These are phyloP conservation scores for Nothophoma quercina DNA, from an alignment of 2,329 filamentous ascomycete species.

Conservation along the genomic window DNA sequence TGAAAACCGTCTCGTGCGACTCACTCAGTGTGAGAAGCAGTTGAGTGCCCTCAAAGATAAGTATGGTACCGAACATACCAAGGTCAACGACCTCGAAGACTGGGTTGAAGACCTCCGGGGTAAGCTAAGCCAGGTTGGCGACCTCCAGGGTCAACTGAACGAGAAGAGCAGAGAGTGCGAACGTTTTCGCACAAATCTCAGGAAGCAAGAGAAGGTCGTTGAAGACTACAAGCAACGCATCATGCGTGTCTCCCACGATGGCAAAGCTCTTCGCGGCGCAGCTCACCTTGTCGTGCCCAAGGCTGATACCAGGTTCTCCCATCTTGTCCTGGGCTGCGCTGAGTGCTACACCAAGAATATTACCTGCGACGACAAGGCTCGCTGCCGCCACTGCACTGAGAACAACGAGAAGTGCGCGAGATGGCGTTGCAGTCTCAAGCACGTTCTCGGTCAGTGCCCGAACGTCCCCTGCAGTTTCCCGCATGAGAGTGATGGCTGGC, in stretches of 20 bases:
- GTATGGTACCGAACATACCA: conserved; percentile 19
- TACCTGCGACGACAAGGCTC: conserved; percentile 31
- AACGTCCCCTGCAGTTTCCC: conserved; percentile 30
- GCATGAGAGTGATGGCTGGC: conserved; percentile 22
- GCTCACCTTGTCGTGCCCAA: conserved; percentile 35
- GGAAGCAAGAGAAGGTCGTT: not conserved
- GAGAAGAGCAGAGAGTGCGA: conserved; percentile 32
- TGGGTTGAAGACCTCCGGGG: conserved; percentile 12
- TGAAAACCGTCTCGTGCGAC: conserved; percentile 14
- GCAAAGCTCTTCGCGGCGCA: conserved; percentile 30
- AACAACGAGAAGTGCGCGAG: conserved; percentile 29
- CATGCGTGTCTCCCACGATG: conserved; percentile 19
- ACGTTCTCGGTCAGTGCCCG: conserved; percentile 33
- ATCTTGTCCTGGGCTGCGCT: conserved; percentile 32
- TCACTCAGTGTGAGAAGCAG: conserved; percentile 19
- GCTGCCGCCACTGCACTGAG: conserved; percentile 35
- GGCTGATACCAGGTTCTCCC: conserved; percentile 26
- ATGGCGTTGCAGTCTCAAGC: conserved; percentile 40
- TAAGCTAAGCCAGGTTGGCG: conserved; percentile 11
- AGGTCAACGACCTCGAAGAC: conserved; percentile 22
- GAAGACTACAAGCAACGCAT: conserved; percentile 14
- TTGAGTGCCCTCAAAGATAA: conserved; percentile 19
- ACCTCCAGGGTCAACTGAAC: conserved; percentile 21
- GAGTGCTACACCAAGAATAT: conserved; percentile 40
- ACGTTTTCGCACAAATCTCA: conserved; percentile 28